These are phyloP conservation scores for Sanghuangporus weigelae DNA, from an alignment of 1,284 basidiomycete species.

Conservation along the genomic window DNA sequence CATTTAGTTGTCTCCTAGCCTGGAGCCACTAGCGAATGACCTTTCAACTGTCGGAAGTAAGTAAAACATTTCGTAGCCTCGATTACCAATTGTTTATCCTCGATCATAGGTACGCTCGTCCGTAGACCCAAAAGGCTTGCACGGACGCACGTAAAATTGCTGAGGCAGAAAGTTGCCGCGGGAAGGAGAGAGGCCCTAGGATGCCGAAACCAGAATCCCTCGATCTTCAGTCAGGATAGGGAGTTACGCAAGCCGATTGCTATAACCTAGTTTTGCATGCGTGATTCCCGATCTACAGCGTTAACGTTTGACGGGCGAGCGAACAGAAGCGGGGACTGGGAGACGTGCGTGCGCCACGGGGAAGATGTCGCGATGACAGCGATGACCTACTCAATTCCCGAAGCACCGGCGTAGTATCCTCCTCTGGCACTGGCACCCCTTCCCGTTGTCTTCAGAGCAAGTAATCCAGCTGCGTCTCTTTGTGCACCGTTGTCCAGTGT, in stretches of 20 bases:
- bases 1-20: background rate
- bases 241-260: background rate
- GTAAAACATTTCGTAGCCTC: too few relatives aligned
- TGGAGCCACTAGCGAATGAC: background rate
- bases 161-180: background rate
- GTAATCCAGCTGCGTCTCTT: slow-evolving; percentile 1
- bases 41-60: too few relatives aligned
- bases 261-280: background rate
- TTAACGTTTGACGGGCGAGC: background rate
- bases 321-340: background rate
- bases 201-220: background rate
- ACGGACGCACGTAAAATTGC: too few relatives aligned
- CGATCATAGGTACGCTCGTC: too few relatives aligned
- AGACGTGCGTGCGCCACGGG: background rate
- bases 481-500: too few relatives aligned
- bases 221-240: background rate
- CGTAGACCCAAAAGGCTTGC: too few relatives aligned
- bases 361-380: slow-evolving; percentile 1
- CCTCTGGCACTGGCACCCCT: too few relatives aligned
- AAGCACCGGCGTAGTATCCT: background rate
- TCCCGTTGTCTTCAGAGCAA: background rate
- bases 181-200: background rate
- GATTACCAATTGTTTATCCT: too few relatives aligned
- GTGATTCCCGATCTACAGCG: background rate
- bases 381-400: background rate